phyloP scores from a whole-genome alignment of 1,139 yeast genomes.

The Schizosaccharomyces versatilis region DNA sequence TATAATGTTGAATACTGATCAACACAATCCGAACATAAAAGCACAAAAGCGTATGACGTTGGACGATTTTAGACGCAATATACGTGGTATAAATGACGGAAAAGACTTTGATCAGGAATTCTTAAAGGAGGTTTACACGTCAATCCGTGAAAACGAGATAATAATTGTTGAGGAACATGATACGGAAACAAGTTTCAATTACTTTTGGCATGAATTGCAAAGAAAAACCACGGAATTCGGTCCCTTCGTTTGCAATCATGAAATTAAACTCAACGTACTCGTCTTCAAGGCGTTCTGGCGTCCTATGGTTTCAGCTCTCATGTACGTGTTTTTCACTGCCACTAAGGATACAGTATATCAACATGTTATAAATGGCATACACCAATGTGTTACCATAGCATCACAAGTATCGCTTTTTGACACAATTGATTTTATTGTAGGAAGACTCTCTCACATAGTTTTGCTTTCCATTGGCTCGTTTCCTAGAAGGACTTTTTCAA shows the following conservation, averaged over 20 bases:
- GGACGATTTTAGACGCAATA: conserved; percentile 56
- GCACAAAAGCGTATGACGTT: conserved; percentile 53
- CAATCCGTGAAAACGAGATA: conserved; percentile 69
- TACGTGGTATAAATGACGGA: conserved; percentile 52
- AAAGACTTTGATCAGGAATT: conserved; percentile 57
- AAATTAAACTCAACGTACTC: conserved; percentile 38
- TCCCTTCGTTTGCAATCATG: conserved; percentile 13
- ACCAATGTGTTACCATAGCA: conserved; percentile 62
- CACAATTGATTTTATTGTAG: conserved; percentile 43
- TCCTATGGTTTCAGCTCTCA: conserved; percentile 42
- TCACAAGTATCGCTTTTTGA: conserved; percentile 34
- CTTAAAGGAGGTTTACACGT: conserved; percentile 62
- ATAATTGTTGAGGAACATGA: conserved; percentile 96
- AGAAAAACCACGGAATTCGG: conserved; percentile 21
- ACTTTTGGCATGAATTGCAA: conserved; percentile 71
- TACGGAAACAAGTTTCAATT: conserved; percentile 69
- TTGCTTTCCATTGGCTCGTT: conserved; percentile 21
- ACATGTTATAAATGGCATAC: conserved; percentile 67
- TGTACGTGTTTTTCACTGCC: conserved; percentile 66
- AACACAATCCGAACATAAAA: conserved; percentile 47
- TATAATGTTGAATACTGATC: conserved; percentile 69
- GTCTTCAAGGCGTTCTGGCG: conserved; percentile 43
- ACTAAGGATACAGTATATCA: conserved; percentile 76
- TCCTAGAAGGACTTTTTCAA: conserved; percentile 16
- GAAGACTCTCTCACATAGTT: conserved; percentile 34